phyloP scores from a whole-genome alignment of 805 yeast species.

The Pichia insulana region DNA sequence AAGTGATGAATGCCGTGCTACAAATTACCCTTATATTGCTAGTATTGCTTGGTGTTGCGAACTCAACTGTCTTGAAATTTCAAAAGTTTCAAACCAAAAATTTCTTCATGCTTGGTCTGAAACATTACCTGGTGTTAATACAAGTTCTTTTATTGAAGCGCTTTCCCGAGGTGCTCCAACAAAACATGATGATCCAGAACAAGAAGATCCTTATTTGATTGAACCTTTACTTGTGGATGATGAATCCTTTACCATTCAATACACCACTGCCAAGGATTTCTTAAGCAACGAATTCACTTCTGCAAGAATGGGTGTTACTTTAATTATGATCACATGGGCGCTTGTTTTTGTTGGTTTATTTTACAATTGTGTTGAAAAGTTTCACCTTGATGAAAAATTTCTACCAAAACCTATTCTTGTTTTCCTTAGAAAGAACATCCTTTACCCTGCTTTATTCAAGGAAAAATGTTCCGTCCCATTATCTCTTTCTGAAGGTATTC shows the following conservation, averaged over 20 bases:
- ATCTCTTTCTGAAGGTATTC: background rate
- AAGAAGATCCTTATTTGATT: background rate
- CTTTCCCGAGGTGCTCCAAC: background rate
- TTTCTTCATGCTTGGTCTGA: background rate
- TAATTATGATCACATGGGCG: constrained; percentile 10
- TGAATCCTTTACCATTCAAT: background rate
- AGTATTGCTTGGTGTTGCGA: constrained; percentile 5
- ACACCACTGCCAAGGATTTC: background rate
- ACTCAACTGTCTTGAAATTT: background rate
- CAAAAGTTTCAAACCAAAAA: background rate
- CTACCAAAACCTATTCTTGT: background rate
- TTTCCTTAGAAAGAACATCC: constrained; percentile 4
- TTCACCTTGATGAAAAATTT: background rate
- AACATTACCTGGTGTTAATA: background rate
- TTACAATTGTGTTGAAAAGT: constrained; percentile 3
- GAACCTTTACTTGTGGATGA: constrained; percentile 1
- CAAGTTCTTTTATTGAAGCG: background rate
- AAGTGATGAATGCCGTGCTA: background rate
- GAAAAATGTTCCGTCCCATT: constrained; percentile 8
- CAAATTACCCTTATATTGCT: background rate
- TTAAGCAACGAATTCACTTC: background rate
- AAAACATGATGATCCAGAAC: background rate
- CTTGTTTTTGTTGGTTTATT: constrained; percentile 5
- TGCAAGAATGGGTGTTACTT: constrained; percentile 6
- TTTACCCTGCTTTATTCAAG: constrained; percentile 7